phyloP scores from a whole-genome alignment of 1,284 basidiomycete genomes.

The Austroboletus rostrupii region DNA sequence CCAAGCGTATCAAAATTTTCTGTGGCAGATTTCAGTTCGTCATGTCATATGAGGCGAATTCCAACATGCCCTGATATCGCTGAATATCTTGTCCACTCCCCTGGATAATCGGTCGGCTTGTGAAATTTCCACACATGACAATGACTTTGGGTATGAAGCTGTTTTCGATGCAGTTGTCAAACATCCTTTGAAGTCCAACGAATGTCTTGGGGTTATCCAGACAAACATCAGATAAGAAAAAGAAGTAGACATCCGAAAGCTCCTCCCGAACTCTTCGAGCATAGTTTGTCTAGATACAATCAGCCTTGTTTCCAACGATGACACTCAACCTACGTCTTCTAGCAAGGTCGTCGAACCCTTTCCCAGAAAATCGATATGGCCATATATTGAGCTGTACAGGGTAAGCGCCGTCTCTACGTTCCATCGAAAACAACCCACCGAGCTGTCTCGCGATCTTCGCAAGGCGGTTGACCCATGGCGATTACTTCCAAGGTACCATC shows the following conservation, averaged over 20 bases:
- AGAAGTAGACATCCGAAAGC: slow-evolving; percentile 79
- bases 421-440: slow-evolving; percentile 45
- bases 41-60: neutral
- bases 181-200: slow-evolving; percentile 75
- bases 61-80: slow-evolving; percentile 71
- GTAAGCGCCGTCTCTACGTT: slow-evolving; percentile 3
- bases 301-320: slow-evolving; percentile 1
- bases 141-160: slow-evolving; percentile 84
- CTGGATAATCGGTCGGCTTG: slow-evolving; percentile 73
- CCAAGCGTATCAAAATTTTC: slow-evolving; percentile 85
- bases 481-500: slow-evolving; percentile 86
- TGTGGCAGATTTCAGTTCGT: slow-evolving; percentile 30
- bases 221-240: slow-evolving; percentile 93
- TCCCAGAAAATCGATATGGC: slow-evolving; percentile 93
- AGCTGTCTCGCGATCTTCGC: slow-evolving; percentile 79
- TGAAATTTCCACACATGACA: slow-evolving; percentile 94
- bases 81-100: slow-evolving; percentile 77
- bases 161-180: slow-evolving; percentile 89
- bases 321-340: slow-evolving; percentile 73
- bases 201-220: slow-evolving; percentile 88
- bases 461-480: slow-evolving; percentile 96
- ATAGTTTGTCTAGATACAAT: slow-evolving; percentile 48
- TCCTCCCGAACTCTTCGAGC: slow-evolving; percentile 61
- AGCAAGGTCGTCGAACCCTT: slow-evolving; percentile 85
- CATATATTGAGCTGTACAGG: slow-evolving; percentile 72